Evolutionary conservation across 768 basidiomycete genomes (phyloP).

Genomic region (Suillus tomentosus): DNA sequence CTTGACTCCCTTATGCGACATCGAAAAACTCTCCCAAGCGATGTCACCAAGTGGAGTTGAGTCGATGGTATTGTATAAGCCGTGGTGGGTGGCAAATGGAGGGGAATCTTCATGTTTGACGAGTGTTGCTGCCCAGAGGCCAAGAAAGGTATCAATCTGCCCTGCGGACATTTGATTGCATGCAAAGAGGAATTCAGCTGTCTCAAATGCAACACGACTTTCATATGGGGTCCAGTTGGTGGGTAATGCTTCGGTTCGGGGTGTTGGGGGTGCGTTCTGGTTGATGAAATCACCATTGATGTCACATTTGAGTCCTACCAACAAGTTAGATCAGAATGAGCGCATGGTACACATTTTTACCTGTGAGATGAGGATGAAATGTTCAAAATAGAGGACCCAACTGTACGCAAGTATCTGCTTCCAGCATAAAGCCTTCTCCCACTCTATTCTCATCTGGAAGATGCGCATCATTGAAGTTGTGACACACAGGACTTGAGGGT

Average conservation of each 20-base stretch:
- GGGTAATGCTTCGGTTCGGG: neutral
- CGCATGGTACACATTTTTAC: neutral
- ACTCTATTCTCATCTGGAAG: no score
- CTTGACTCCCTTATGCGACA: slow-evolving; percentile 10
- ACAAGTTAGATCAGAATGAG: slow-evolving; percentile 9
- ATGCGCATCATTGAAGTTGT: no score
- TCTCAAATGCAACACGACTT: slow-evolving; percentile 19
- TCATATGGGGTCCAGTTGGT: slow-evolving; percentile 19
- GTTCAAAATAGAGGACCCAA: neutral
- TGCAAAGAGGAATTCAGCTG: slow-evolving; percentile 23
- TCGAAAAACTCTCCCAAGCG: no score
- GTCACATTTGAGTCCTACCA: slow-evolving; percentile 12
- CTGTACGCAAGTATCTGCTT: neutral
- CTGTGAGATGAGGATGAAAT: slow-evolving; percentile 5
- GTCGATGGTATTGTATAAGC: no score
- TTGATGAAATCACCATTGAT: slow-evolving; percentile 5
- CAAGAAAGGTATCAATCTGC: slow-evolving; percentile 21
- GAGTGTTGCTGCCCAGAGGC: slow-evolving; percentile 18
- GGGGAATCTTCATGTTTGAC: neutral
- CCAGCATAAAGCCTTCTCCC: no score
- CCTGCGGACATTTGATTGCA: slow-evolving; percentile 23
- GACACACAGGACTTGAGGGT: no score
- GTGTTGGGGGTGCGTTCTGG: slow-evolving; percentile 9
- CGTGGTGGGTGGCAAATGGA: no score
- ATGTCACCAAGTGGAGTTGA: no score